These are phyloP conservation scores for Graphilbum fragrans DNA, from an alignment of 2,329 filamentous ascomycete genomes.

Conservation along the genomic window DNA sequence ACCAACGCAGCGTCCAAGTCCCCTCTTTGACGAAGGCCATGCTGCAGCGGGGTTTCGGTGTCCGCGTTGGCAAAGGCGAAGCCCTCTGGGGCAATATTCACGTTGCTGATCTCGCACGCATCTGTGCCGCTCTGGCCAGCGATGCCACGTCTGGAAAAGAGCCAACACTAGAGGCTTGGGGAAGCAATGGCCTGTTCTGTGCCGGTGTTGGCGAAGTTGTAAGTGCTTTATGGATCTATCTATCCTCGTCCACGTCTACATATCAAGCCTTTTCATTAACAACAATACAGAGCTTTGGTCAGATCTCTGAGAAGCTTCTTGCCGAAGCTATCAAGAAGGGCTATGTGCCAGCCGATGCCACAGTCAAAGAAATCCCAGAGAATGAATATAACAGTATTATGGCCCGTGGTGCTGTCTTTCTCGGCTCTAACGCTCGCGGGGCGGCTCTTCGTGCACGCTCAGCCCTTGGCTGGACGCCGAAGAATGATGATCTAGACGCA, in stretches of 20 bases:
- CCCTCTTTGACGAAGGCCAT: neutral
- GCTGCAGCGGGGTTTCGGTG: neutral
- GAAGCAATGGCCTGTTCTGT: neutral
- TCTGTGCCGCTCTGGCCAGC: neutral
- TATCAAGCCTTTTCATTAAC: too few relatives aligned
- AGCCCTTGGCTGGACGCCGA: neutral
- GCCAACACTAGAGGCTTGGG: neutral
- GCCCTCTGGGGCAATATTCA: conserved; percentile 2
- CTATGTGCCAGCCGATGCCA: neutral
- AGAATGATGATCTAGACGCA: neutral
- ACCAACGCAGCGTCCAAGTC: conserved; percentile 1
- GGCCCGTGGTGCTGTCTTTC: neutral
- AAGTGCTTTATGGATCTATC: neutral
- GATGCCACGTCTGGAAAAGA: neutral
- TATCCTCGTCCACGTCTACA: neutral
- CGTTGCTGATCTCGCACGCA: neutral
- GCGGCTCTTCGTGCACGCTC: too few relatives aligned
- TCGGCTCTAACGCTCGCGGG: neutral
- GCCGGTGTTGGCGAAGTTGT: neutral
- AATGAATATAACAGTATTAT: neutral
- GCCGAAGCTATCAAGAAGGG: neutral
- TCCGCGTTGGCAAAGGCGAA: neutral
- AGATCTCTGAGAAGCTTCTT: neutral
- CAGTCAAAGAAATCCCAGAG: neutral
- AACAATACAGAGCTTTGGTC: neutral